Base-by-base conservation (phyloP, 2,329 filamentous ascomycete genomes). In the Bipolaris oryzae region DNA sequence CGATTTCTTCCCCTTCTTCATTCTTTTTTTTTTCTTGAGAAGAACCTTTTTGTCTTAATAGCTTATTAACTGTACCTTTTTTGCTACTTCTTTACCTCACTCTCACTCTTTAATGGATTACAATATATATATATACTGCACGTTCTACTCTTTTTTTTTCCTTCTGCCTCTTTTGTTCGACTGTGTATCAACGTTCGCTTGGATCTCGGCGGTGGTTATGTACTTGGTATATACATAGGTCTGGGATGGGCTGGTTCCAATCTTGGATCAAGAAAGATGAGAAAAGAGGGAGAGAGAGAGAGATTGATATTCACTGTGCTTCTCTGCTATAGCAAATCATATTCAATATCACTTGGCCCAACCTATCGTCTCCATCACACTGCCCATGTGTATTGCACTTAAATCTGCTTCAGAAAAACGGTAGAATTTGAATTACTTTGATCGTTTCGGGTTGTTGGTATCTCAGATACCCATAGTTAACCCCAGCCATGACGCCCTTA, bases 401-500 rank as follows among this genome's bases (percentile, higher is more conserved):
- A 23, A 5, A 23, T 23, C 25, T 43, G 41, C 15, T 28, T 21
- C 15, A 43, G 31, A n/a, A 37, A 21, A 35, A 38, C 33, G 33
- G 31, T 46, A 21, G 13, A 47, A 37, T 28, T 21, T 47, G 33
- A 47, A 47, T 47, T 47, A 47, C 33, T 25, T 20, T 47, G 11
- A 21, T 47, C 45, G 45, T 47, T 37, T 47, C 18, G 33, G 44
- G 33, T 47, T 25, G 38, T 51, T 55, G 48, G 48, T 56, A 52
- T 55, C 46, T 61, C 46, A 58, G 42, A 45, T 55, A 58, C 51
- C 47, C 25, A 18, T 25, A 52, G 58, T 52, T 54, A 57, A 60
- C 38, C 54, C 58, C n/a, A 60, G 54, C 60, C 58, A 54, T 58
- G 62, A 63, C 63, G 63, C 63, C 63, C 33, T 47, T 61, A 45